Evolutionary conservation across 345 rosid genomes (phyloP).

Genomic region (Citrus reticulata): DNA sequence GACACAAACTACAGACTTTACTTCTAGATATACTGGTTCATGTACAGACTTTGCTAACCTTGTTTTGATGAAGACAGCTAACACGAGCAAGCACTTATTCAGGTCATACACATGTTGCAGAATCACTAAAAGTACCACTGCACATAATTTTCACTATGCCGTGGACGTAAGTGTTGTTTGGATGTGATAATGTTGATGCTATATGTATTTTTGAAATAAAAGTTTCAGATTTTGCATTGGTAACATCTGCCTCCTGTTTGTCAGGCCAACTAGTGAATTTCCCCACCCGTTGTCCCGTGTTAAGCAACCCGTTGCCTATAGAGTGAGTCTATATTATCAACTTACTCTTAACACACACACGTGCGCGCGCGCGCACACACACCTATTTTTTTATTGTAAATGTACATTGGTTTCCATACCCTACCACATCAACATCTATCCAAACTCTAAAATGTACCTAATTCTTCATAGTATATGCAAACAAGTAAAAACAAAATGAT

Average conservation of each 20-base stretch:
- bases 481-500: background rate
- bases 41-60: background rate
- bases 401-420: background rate
- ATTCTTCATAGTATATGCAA: background rate
- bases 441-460: background rate
- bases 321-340: conserved; percentile 31
- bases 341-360: background rate
- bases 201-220: background rate
- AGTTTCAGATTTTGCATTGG: background rate
- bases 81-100: conserved; percentile 5
- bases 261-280: conserved; percentile 55
- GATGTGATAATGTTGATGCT: background rate
- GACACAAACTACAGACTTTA: background rate
- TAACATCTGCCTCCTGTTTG: conserved; percentile 13
- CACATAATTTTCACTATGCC: conserved; percentile 62
- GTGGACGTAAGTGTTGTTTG: conserved; percentile 50
- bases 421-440: background rate
- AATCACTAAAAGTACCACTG: conserved; percentile 40
- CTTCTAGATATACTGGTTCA: background rate
- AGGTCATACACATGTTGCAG: conserved; percentile 61
- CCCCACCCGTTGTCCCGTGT: conserved; percentile 58
- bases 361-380: no score
- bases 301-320: conserved; percentile 41
- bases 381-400: background rate
- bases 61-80: background rate